A percentile compares a stretch with the other conserved stretches of the same genome.
Conservation (phyloP, 2,329 filamentous ascomycete genomes). For the Dothistroma pini region DNA sequence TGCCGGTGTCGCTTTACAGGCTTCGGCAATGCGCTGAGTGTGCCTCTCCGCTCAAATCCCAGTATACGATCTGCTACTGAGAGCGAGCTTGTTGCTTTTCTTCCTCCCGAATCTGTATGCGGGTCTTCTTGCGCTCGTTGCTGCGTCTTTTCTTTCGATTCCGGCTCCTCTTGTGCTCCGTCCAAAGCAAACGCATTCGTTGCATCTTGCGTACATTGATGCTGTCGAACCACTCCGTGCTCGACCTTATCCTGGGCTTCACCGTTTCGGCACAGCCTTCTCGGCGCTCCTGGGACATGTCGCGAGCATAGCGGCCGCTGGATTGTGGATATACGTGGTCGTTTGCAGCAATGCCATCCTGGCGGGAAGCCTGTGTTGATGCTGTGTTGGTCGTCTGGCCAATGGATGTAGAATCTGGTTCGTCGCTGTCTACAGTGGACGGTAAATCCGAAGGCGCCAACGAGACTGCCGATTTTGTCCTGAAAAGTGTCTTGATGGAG, state of each 20-base stretch:
- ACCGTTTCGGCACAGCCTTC: neutral
- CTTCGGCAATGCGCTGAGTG: slow-evolving; percentile 3
- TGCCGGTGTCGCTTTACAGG: slow-evolving; percentile 3
- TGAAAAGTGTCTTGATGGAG: neutral
- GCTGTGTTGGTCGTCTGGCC: too few relatives aligned
- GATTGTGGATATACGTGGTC: neutral
- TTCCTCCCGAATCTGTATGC: neutral
- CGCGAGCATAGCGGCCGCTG: neutral
- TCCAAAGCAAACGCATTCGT: neutral
- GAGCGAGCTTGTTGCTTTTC: neutral
- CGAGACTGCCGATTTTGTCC: neutral
- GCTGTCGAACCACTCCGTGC: neutral
- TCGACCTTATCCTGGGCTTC: neutral
- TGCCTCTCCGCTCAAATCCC: slow-evolving; percentile 17
- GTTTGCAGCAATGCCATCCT: too few relatives aligned
- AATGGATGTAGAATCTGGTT: too few relatives aligned
- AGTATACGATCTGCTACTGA: slow-evolving; percentile 20
- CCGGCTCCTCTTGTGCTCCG: neutral
- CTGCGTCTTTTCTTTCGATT: neutral
- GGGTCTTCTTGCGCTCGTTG: neutral
- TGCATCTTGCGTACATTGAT: neutral
- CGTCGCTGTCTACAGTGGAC: neutral
- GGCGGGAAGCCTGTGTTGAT: too few relatives aligned
- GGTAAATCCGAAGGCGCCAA: neutral
- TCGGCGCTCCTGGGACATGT: neutral